Conservation (phyloP, 148 eudicot genomes). For the Rheum nobile region DNA sequence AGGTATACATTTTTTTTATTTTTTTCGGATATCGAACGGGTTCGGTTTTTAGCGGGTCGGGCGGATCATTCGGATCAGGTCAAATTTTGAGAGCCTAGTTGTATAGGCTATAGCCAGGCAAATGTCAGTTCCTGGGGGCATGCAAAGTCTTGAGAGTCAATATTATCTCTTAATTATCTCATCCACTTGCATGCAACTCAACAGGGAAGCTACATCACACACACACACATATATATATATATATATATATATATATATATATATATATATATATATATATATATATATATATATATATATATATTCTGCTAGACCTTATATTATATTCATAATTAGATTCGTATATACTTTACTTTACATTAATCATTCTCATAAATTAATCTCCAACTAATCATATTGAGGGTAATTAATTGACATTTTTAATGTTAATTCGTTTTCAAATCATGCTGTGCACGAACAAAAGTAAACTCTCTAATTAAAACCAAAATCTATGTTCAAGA, state of each 20-base stretch:
- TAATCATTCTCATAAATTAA: background rate
- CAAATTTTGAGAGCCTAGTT: no score
- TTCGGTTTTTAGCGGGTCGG: no score
- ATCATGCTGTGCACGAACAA: conserved; percentile 7
- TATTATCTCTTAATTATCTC: background rate
- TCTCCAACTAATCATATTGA: background rate
- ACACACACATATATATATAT: no score
- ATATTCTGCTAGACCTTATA: background rate
- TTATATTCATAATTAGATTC: conserved; percentile 1
- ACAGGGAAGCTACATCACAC: background rate
- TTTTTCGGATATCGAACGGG: no score
- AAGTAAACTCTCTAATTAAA: conserved; percentile 4
- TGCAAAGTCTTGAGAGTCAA: conserved; percentile 1
- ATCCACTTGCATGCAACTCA: conserved; percentile 3
- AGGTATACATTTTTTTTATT: no score
- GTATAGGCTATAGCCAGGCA: background rate
- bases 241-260: no score
- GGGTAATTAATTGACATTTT: background rate
- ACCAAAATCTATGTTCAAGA: conserved; percentile 4
- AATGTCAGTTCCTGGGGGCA: background rate
- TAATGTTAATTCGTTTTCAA: background rate
- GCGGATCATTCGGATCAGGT: no score
- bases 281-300: no score
- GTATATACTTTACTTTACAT: background rate
- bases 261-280: no score